Evolutionary conservation across 192 early-diverging fungal genomes (phyloP), one percentile per base, ranked within the genome.

Genomic region (Pilaira anomala): DNA sequence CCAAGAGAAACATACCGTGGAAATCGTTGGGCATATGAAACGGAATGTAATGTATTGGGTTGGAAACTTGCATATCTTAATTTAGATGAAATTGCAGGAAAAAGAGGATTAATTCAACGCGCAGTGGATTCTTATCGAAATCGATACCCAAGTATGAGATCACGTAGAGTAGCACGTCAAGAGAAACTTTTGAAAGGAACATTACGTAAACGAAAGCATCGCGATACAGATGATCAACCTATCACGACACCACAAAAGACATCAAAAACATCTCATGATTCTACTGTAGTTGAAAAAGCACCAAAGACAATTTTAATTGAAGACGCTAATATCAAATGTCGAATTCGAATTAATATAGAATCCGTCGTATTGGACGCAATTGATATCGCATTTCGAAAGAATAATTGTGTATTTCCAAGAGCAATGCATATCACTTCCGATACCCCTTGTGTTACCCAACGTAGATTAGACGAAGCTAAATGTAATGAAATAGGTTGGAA

Each of bases 61-160:
- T 94, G 93, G 93, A 84, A 87, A 62, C 78, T 96, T 48, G 85
- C 87, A 2, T 87, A 81, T 63, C 75, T 94, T 18, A 96, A 96
- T 63, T 79, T 76, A 22, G 74, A 80, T 22, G 65, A 82, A 57
- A 77, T 93, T 56, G 67, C 76, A 3, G 88, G 80, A 1, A 84
- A 87, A n/a, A 79, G 88, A 13, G 93, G 93, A n/a, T 53, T 94
- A 36, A 72, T 96, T 58, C 91, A 94, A 62, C 80, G 89, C 0
- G 93, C 92, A 0, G 93, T 96, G 0, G 90, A 93, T 70, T 87
- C 80, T 50, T 89, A 89, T 56, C 78, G 89, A 28, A 87, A 91
- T 60, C 78, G 84, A 18, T 84, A 85, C 36, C 80, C 84, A 2
- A 86, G 85, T 18, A 79, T 85, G 69, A 78, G 87, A 58, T 89